Base-by-base conservation (phyloP, 2,329 filamentous ascomycete species). In the Ophiostoma montium region DNA sequence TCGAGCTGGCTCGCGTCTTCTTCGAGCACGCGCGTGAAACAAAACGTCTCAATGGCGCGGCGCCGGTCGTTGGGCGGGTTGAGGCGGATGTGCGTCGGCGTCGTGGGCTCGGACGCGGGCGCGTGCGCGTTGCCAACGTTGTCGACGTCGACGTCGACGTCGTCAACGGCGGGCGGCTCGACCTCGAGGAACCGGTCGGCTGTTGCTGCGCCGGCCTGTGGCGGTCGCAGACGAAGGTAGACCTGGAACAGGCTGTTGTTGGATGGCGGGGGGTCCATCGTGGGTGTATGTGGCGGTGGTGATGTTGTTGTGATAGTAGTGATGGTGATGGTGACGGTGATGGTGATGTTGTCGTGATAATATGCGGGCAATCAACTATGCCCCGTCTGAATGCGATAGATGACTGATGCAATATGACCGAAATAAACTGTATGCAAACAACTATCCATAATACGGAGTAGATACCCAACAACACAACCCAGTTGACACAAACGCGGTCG, bases 1-100 rank as follows among this genome's bases (percentile, higher is more conserved):
- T 95, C 87, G 27, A 92, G 70, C 61, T 98, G 92, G 7, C 76
- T 78, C 2, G 87, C 81, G 58, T 84, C 74, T 61, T 96, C 89
- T 58, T 94, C 84, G 58, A 96, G 95, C 1, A 98, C 88, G 54
- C 80, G 80, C 0, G 92, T 98, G 61, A 98, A 98, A 2, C 82
- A 86, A 62, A 96, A 98, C 61, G 84, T 87, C 64, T 98, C 92
- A 33, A 95, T 79, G 1, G 89, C 88, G 42, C 89, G 79, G 57
- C 90, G 86, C 50, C 90, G 77, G 53, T 95, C 90, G 54, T 80
- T 84, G 2, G 87, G 85, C 1, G 89, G 88, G 57, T 86, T 85
- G 15, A 89, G 65, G 0, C 80, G 86, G 55, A 89, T 83, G 60
- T 87, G 81, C 1, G 79, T 85, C 0, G 83, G 72, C 21, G 65